Evolutionary conservation across 75 land plant species (phyloP).

Genomic region (Pinus taeda): DNA sequence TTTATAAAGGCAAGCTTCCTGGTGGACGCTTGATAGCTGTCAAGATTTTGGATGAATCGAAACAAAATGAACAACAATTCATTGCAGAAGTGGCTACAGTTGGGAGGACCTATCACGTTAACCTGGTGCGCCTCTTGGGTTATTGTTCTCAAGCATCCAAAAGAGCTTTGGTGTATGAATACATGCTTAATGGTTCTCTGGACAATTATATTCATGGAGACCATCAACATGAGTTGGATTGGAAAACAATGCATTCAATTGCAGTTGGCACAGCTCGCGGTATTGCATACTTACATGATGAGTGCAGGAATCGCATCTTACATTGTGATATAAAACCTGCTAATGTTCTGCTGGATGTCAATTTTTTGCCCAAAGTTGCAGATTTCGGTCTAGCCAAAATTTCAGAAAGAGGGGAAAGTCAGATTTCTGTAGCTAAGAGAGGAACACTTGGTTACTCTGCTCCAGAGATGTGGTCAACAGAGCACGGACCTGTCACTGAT

Average conservation of each 20-base stretch:
- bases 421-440: slow-evolving; percentile 31
- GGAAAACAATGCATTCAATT: slow-evolving; percentile 62
- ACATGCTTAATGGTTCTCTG: slow-evolving; percentile 74
- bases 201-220: slow-evolving; percentile 45
- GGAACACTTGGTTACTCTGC: slow-evolving; percentile 83
- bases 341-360: slow-evolving; percentile 80
- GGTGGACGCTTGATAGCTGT: slow-evolving; percentile 63
- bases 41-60: slow-evolving; percentile 74
- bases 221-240: slow-evolving; percentile 32
- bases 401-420: slow-evolving; percentile 27
- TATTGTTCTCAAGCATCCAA: slow-evolving; percentile 77
- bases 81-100: slow-evolving; percentile 82
- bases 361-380: slow-evolving; percentile 78
- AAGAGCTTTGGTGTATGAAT: slow-evolving; percentile 81
- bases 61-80: slow-evolving; percentile 88
- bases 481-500: slow-evolving; percentile 49
- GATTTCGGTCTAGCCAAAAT: slow-evolving; percentile 86
- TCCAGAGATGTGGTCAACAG: slow-evolving; percentile 82
- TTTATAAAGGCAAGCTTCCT: slow-evolving; percentile 61
- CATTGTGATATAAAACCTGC: slow-evolving; percentile 98
- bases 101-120: slow-evolving; percentile 80
- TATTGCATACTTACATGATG: slow-evolving; percentile 87
- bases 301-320: slow-evolving; percentile 83
- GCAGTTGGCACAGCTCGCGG: slow-evolving; percentile 89
- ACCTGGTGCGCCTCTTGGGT: slow-evolving; percentile 77